Base-by-base conservation (phyloP, 2,329 filamentous ascomycete genomes). In the Venturia aucupariae region DNA sequence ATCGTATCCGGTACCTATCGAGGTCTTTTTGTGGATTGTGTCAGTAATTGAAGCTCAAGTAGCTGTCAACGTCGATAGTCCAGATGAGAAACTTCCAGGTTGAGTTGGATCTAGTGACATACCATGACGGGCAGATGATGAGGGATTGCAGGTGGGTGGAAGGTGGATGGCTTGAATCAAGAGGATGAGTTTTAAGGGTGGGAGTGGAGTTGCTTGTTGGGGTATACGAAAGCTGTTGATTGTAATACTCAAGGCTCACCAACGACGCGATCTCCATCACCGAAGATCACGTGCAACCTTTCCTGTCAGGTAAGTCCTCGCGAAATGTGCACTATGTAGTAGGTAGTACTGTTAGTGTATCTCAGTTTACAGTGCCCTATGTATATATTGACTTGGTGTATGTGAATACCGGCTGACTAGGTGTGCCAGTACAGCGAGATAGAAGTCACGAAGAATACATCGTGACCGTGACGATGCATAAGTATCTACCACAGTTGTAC, bases 1-100 rank as follows among this genome's bases (percentile, higher is more conserved):
- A 86, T 99, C 94, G 82, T 99, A 99, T 75, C 94, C 94, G 73
- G 94, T 99, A 76, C 94, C 94, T 89, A 99, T 99, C 75, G 94
- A 99, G 74, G 94, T 99, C 94, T 99, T 51, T 61, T 11, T 60
- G 27, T 54, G 19, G 19, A 30, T 27, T 17, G 11, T 19, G 54
- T 65, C 32, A 54, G 63, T 59, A 10, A 30, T 24, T 60, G 38
- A 13, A 60, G n/a, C 59, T 60, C 35, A 22, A 4, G 10, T 38
- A 57, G 15, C 51, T 57, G 35, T 57, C 17, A n/a, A n/a, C 35
- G 35, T 57, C 17, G 19, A n/a, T 27, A 35, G 11, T 15, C 17
- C 51, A n/a, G 8, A 57, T 8, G 30, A 27, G 27, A 6, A 35
- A 35, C 48, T 54, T 24, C 1, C 44, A 11, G 32, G 15, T 44